These are phyloP conservation scores for Decorospora gaudefroyi DNA, from an alignment of 2,329 filamentous ascomycete species.

Conservation along the genomic window DNA sequence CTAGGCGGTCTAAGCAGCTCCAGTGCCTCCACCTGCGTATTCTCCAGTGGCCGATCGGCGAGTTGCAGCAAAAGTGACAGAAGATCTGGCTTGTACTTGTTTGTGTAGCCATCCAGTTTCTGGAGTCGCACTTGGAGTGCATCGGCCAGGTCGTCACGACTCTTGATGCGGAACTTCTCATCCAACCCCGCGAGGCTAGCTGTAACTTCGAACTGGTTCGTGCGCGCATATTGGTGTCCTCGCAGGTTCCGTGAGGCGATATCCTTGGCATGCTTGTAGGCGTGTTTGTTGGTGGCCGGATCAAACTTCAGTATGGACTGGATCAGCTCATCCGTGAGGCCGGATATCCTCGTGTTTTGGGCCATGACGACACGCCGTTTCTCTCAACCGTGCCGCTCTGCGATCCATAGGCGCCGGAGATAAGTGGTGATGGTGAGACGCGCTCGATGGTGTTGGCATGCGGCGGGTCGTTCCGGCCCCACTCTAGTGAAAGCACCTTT, in stretches of 20 bases:
- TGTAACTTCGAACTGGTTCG: slow-evolving; percentile 56
- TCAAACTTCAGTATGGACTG: slow-evolving; percentile 62
- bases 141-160: slow-evolving; percentile 78
- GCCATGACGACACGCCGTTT: slow-evolving; percentile 61
- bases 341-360: slow-evolving; percentile 66
- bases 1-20: slow-evolving; percentile 58
- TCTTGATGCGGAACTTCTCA: slow-evolving; percentile 82
- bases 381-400: not conserved
- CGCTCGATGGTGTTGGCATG: slow-evolving; percentile 13
- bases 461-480: slow-evolving; percentile 11
- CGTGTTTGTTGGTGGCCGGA: slow-evolving; percentile 37
- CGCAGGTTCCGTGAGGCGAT: slow-evolving; percentile 48
- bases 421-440: slow-evolving; percentile 12
- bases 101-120: slow-evolving; percentile 59
- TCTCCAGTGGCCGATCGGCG: slow-evolving; percentile 76
- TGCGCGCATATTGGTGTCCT: slow-evolving; percentile 51
- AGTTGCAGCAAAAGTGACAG: slow-evolving; percentile 78
- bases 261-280: slow-evolving; percentile 48
- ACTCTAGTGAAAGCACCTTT: slow-evolving; percentile 13
- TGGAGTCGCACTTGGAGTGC: slow-evolving; percentile 64
- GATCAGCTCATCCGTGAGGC: slow-evolving; percentile 73
- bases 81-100: slow-evolving; percentile 76
- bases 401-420: slow-evolving; percentile 1
- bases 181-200: slow-evolving; percentile 60
- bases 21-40: slow-evolving; percentile 68